phyloP scores from a whole-genome alignment of 2,329 filamentous ascomycete species.

The Paracoccidioides brasiliensis region DNA sequence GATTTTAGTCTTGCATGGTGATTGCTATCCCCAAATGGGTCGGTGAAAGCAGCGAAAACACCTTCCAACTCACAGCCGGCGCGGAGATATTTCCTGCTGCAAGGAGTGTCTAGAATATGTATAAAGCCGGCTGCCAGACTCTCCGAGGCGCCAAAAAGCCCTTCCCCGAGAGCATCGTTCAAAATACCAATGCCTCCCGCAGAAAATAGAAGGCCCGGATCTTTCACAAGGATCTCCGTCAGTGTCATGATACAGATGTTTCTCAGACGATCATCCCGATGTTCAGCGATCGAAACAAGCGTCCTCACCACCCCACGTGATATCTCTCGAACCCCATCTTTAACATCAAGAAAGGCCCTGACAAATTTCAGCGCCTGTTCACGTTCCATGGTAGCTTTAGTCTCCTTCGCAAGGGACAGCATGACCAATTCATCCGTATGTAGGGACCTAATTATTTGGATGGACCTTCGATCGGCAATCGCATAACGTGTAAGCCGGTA shows the following conservation, averaged over 20 bases:
- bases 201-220: slow-evolving; percentile 66
- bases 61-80: slow-evolving; percentile 82
- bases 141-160: slow-evolving; percentile 83
- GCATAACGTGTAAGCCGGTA: slow-evolving; percentile 90
- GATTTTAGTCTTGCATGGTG: slow-evolving; percentile 60
- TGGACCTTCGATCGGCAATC: slow-evolving; percentile 78
- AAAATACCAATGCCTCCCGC: slow-evolving; percentile 75
- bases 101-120: slow-evolving; percentile 75
- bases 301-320: slow-evolving; percentile 78
- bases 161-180: slow-evolving; percentile 85
- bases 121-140: slow-evolving; percentile 78
- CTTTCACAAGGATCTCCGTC: slow-evolving; percentile 77
- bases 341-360: slow-evolving; percentile 86
- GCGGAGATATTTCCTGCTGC: slow-evolving; percentile 66
- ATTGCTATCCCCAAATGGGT: slow-evolving; percentile 47
- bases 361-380: slow-evolving; percentile 97
- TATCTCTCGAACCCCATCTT: slow-evolving; percentile 77
- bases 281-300: slow-evolving; percentile 79
- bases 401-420: slow-evolving; percentile 83
- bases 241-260: slow-evolving; percentile 89
- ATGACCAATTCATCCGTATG: slow-evolving; percentile 92
- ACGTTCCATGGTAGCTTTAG: slow-evolving; percentile 90
- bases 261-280: slow-evolving; percentile 69
- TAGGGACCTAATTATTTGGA: slow-evolving; percentile 73
- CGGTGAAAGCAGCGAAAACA: slow-evolving; percentile 84